Percentiles rank a stretch among this genome's conserved stretches.
Evolutionary conservation across 2,329 filamentous ascomycete species (phyloP).

Genomic region (Xylaria sp.): DNA sequence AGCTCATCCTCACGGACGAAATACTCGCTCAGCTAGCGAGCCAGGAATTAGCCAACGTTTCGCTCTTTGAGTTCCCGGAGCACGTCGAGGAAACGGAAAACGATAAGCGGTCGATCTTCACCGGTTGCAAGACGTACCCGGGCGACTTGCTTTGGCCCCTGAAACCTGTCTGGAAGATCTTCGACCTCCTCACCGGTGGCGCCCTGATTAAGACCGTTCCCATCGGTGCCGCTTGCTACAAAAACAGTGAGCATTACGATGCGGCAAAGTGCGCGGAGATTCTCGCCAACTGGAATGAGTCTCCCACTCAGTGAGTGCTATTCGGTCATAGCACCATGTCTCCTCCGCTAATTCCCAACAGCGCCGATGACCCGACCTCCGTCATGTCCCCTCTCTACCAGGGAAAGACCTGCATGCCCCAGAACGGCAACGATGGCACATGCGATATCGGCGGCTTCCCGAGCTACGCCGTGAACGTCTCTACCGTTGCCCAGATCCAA

Average conservation of each 20-base stretch:
- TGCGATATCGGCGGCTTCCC: conserved; percentile 51
- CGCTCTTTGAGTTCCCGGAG: conserved; percentile 34
- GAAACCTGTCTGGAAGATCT: conserved; percentile 38
- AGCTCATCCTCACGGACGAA: conserved; percentile 21
- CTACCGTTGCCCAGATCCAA: conserved; percentile 50
- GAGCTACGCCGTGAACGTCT: conserved; percentile 48
- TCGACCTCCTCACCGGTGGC: conserved; percentile 38
- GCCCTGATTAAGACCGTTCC: conserved; percentile 40
- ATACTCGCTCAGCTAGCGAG: conserved; percentile 31
- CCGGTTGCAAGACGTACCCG: conserved; percentile 39
- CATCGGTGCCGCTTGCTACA: conserved; percentile 43
- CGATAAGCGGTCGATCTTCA: conserved; percentile 12
- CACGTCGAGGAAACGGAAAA: not conserved
- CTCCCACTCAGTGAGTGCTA: conserved; percentile 5
- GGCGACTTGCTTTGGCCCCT: conserved; percentile 39
- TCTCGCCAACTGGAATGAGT: conserved; percentile 16
- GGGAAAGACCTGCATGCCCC: conserved; percentile 36
- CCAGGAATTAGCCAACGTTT: conserved; percentile 29
- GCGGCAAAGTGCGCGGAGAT: conserved; percentile 11
- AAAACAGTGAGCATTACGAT: conserved; percentile 36
- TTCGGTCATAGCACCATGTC: not conserved
- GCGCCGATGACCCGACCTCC: conserved; percentile 47
- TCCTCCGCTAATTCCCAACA: conserved; percentile 20
- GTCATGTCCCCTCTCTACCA: conserved; percentile 48
- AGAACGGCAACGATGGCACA: conserved; percentile 31